Conservation (phyloP, 2,329 filamentous ascomycete species). For the Clarireedia hainanense region DNA sequence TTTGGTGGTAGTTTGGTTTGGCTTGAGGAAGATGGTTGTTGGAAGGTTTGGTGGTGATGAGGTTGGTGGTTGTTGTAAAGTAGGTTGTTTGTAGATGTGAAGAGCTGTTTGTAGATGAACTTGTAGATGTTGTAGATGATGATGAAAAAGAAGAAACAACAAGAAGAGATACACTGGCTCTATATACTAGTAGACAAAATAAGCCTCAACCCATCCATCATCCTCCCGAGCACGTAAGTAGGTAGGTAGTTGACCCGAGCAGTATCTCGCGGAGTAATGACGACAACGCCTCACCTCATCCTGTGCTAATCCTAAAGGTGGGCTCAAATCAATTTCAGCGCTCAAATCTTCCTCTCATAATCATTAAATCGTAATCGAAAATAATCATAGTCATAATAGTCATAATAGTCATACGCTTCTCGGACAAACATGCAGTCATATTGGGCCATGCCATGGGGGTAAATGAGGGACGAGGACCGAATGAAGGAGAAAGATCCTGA, state of each 20-base stretch:
- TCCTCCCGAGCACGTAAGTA: no score
- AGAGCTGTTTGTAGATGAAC: background rate
- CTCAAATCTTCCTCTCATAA: no score
- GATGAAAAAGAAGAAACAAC: background rate
- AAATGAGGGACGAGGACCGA: no score
- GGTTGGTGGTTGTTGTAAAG: background rate
- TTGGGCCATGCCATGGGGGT: background rate
- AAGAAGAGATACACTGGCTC: background rate
- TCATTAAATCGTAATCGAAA: no score
- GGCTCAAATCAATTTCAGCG: no score
- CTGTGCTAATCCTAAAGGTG: background rate
- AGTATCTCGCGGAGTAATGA: background rate
- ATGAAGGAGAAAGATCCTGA: background rate
- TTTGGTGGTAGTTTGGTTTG: background rate
- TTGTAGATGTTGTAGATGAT: background rate
- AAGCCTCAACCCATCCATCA: background rate
- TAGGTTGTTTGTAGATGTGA: background rate
- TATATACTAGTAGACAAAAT: constrained; percentile 2
- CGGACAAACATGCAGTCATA: background rate
- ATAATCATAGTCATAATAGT: background rate
- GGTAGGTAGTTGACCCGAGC: no score
- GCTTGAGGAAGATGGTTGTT: background rate
- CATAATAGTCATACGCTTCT: background rate
- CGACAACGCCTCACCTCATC: constrained; percentile 9
- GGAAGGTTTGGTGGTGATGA: background rate